Evolutionary conservation across 805 yeast genomes (phyloP).

Genomic region (Zygotorulaspora chibaensis): DNA sequence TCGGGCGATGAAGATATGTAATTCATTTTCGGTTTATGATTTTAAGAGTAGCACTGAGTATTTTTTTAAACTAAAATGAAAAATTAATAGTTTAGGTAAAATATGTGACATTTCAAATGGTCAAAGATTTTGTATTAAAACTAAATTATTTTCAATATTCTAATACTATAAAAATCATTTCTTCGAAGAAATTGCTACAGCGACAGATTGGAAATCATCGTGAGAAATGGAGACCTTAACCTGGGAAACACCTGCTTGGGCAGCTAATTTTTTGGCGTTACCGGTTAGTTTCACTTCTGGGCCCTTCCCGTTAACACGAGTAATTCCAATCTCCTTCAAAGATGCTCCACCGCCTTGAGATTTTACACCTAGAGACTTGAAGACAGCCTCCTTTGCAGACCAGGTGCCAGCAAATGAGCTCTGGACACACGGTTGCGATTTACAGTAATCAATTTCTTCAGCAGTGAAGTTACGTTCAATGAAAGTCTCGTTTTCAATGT

Average conservation of each 20-base stretch:
- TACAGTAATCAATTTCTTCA: slow-evolving; percentile 75
- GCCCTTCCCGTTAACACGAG: slow-evolving; percentile 67
- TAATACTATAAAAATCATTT: slow-evolving; percentile 9
- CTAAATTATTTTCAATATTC: background rate
- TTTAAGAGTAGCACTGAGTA: too few species aligned
- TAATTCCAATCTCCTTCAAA: slow-evolving; percentile 83
- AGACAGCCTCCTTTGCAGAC: slow-evolving; percentile 99
- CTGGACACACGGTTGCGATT: slow-evolving; percentile 65
- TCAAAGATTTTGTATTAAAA: too few species aligned
- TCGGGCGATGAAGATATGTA: slow-evolving; percentile 36
- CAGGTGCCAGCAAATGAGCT: slow-evolving; percentile 96
- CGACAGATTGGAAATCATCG: slow-evolving; percentile 95
- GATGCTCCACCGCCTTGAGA: slow-evolving; percentile 95
- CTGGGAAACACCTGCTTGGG: slow-evolving; percentile 57
- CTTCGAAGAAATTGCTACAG: slow-evolving; percentile 68
- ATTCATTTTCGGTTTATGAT: too few species aligned
- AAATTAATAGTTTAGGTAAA: background rate
- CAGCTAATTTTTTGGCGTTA: slow-evolving; percentile 70
- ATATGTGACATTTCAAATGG: background rate
- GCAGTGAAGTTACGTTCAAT: slow-evolving; percentile 87
- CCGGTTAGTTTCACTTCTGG: slow-evolving; percentile 80
- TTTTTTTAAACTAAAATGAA: background rate
- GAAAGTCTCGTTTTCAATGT: slow-evolving; percentile 85
- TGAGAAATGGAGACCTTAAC: slow-evolving; percentile 92
- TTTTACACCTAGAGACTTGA: slow-evolving; percentile 86